Conservation (phyloP, 2,329 filamentous ascomycete species). For the Moelleriella libera region DNA sequence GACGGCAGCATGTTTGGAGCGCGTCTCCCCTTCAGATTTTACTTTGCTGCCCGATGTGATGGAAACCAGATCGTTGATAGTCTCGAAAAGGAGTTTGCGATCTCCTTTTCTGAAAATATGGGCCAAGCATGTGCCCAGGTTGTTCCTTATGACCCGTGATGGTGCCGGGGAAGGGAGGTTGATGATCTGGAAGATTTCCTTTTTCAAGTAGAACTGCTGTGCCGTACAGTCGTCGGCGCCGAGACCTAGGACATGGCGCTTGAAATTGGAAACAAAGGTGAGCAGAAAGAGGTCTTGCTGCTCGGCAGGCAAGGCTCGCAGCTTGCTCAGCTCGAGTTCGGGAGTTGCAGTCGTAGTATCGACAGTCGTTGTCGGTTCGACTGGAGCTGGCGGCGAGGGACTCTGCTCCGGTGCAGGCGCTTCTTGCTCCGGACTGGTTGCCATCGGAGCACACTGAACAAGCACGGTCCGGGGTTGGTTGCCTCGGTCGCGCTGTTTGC, state of each 20-base stretch:
- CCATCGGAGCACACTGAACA: background rate
- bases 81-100: conserved; percentile 84
- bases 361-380: conserved; percentile 8
- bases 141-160: conserved; percentile 80
- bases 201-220: conserved; percentile 85
- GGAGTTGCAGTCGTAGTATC: conserved; percentile 32
- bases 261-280: conserved; percentile 72
- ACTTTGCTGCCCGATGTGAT: conserved; percentile 62
- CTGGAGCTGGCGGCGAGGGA: conserved; percentile 3
- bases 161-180: conserved; percentile 72
- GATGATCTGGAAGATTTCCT: conserved; percentile 86
- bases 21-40: conserved; percentile 60
- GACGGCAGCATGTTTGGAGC: conserved; percentile 75
- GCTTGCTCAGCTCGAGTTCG: conserved; percentile 80
- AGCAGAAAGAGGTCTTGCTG: conserved; percentile 93
- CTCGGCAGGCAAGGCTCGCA: conserved; percentile 78
- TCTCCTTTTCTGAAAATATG: conserved; percentile 76
- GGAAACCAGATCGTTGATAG: conserved; percentile 71
- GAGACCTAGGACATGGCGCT: conserved; percentile 63
- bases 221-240: conserved; percentile 68
- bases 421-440: background rate
- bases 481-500: too few relatives aligned
- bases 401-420: background rate
- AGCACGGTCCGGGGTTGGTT: too few relatives aligned
- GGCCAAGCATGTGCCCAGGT: conserved; percentile 70